Conservation (phyloP, 768 basidiomycete genomes). For the Vishniacozyma victoriae region DNA sequence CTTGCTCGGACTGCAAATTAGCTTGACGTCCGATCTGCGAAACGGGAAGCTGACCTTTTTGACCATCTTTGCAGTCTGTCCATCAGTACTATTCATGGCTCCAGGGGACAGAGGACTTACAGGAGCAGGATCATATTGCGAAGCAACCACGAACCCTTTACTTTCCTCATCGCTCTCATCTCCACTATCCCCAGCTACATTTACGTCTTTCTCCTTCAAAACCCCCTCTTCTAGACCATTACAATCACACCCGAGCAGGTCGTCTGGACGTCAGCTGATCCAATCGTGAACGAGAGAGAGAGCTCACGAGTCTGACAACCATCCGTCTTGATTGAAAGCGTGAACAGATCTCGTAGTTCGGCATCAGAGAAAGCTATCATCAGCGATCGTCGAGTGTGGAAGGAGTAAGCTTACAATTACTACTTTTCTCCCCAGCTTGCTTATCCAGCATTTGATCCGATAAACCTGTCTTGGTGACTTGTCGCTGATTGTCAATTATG, state of each 20-base stretch:
- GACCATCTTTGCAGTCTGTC: slow-evolving; percentile 32
- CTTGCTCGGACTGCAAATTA: slow-evolving; percentile 27
- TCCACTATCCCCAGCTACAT: slow-evolving; percentile 35
- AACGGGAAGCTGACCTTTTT: slow-evolving; percentile 23
- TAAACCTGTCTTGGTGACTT: slow-evolving; percentile 86
- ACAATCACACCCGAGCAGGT: slow-evolving; percentile 72
- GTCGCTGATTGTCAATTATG: slow-evolving; percentile 56
- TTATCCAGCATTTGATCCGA: slow-evolving; percentile 58
- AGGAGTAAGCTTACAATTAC: neutral
- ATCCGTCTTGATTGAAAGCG: slow-evolving; percentile 65
- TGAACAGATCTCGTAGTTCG: slow-evolving; percentile 87
- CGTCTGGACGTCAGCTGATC: slow-evolving; percentile 50
- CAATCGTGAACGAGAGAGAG: neutral
- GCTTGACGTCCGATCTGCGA: slow-evolving; percentile 12
- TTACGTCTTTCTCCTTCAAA: slow-evolving; percentile 15
- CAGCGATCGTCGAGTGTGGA: too few relatives aligned
- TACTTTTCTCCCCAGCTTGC: slow-evolving; percentile 55
- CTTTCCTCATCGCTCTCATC: slow-evolving; percentile 24
- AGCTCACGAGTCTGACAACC: slow-evolving; percentile 68
- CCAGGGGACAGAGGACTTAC: slow-evolving; percentile 18
- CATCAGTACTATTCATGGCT: neutral
- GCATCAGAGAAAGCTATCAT: slow-evolving; percentile 38
- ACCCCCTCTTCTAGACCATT: slow-evolving; percentile 4
- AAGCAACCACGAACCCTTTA: slow-evolving; percentile 32
- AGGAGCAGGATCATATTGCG: slow-evolving; percentile 38